phyloP scores from a whole-genome alignment of 345 rosid genomes.

The Syzygium aromaticum region DNA sequence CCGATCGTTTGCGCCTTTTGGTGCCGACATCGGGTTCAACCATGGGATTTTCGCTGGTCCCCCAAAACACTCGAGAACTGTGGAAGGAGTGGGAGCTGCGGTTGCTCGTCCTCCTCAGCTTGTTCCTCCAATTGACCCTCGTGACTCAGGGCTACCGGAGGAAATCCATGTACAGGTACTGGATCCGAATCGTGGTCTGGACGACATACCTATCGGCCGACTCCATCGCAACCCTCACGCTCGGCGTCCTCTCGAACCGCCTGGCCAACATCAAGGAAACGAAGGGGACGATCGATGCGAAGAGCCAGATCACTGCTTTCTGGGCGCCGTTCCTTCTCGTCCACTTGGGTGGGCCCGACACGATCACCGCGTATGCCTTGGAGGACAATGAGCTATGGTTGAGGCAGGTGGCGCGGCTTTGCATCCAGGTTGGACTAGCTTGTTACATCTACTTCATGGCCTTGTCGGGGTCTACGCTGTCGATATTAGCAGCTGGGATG shows the following conservation, averaged over 20 bases:
- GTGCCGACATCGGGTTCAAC: neutral
- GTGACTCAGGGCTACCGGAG: constrained; percentile 2
- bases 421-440: constrained; percentile 6
- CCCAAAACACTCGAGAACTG: neutral
- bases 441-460: constrained; percentile 25
- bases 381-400: constrained; percentile 28
- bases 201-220: constrained; percentile 18
- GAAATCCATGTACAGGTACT: neutral
- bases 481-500: constrained; percentile 13
- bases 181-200: constrained; percentile 5
- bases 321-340: constrained; percentile 28
- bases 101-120: constrained; percentile 5
- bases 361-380: constrained; percentile 14
- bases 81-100: constrained; percentile 25
- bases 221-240: constrained; percentile 12
- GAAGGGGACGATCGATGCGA: neutral
- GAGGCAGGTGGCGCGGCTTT: constrained; percentile 10
- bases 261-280: neutral
- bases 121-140: constrained; percentile 9
- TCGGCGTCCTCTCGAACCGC: constrained; percentile 12
- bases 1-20: neutral
- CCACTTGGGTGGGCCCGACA: constrained; percentile 22
- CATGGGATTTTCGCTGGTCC: neutral
- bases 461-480: constrained; percentile 8
- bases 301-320: constrained; percentile 5